Evolutionary conservation across 192 early-diverging fungal genomes (phyloP).

Genomic region (Mortierella antarctica): DNA sequence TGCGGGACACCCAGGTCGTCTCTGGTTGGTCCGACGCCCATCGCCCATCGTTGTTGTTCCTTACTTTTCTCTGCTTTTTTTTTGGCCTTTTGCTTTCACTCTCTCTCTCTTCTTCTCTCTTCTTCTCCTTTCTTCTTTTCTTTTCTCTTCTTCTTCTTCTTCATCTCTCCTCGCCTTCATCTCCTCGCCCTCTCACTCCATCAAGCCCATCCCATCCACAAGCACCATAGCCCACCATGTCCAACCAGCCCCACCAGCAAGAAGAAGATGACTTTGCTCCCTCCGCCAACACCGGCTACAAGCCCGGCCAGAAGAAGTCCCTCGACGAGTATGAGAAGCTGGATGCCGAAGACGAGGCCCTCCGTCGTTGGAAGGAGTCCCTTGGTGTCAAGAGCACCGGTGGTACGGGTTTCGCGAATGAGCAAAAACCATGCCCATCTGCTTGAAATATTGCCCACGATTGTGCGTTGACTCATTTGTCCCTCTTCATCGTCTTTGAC

Average conservation of each 20-base stretch:
- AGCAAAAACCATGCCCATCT: too few relatives aligned
- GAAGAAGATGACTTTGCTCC: conserved; percentile 81
- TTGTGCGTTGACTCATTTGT: neutral
- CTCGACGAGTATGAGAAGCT: conserved; percentile 84
- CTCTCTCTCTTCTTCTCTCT: neutral
- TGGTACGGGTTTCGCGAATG: conserved; percentile 52
- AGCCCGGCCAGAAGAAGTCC: conserved; percentile 92
- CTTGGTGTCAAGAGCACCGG: conserved; percentile 77
- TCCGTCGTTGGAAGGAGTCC: conserved; percentile 96
- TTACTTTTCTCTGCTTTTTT: conserved; percentile 4
- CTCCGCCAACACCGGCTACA: conserved; percentile 87
- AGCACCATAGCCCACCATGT: conserved; percentile 37
- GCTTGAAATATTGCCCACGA: too few relatives aligned
- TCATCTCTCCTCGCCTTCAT: neutral
- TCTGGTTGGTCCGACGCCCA: neutral
- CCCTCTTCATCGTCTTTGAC: neutral
- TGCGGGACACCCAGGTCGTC: neutral
- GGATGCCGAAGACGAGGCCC: conserved; percentile 93
- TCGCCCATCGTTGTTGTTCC: neutral
- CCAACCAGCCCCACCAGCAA: conserved; percentile 60
- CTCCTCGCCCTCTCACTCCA: neutral
- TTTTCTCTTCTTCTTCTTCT: neutral
- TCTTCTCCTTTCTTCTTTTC: neutral
- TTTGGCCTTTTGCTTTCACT: neutral
- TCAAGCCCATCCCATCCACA: neutral